These are phyloP conservation scores for Paraphaeosphaeria sporulosa DNA, from an alignment of 2,329 filamentous ascomycete species.

Conservation along the genomic window DNA sequence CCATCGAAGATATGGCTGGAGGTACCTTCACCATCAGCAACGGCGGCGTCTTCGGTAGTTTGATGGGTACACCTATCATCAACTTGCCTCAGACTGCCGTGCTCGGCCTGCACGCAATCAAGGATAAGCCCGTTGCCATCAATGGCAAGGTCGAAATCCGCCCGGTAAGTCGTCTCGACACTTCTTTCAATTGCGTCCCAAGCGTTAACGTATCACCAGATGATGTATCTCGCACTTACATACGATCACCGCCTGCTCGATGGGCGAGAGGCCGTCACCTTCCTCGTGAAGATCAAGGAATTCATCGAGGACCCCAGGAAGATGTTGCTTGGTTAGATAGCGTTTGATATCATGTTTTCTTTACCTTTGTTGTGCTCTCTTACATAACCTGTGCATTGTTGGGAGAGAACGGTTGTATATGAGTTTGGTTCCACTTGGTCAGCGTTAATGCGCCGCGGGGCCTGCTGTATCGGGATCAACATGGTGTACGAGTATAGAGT, in stretches of 20 bases:
- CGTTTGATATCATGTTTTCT: background rate
- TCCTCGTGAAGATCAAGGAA: conserved; percentile 96
- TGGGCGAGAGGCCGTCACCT: conserved; percentile 93
- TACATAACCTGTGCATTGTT: conserved; percentile 3
- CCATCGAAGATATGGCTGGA: conserved; percentile 98
- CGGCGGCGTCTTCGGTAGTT: conserved; percentile 92
- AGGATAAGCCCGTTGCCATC: conserved; percentile 87
- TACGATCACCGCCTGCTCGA: conserved; percentile 97
- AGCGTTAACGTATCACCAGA: conserved; percentile 54
- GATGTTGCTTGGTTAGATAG: conserved; percentile 71
- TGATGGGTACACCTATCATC: conserved; percentile 98
- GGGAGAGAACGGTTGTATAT: conserved; percentile 2
- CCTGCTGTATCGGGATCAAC: background rate
- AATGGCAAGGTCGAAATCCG: conserved; percentile 95
- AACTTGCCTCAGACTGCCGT: conserved; percentile 94
- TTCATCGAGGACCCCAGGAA: conserved; percentile 94
- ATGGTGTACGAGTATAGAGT: conserved; percentile 7
- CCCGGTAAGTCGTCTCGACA: conserved; percentile 61
- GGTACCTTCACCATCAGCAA: conserved; percentile 99
- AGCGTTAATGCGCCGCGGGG: conserved; percentile 10
- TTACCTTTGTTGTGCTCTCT: background rate
- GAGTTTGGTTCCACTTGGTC: background rate
- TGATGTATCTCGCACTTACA: conserved; percentile 99
- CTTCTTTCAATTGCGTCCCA: background rate
- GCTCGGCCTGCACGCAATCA: conserved; percentile 93